A percentile compares a stretch with the other conserved stretches of the same genome.
These are phyloP conservation scores for Trichoderma afroharzianum DNA, from an alignment of 2,329 filamentous ascomycete species.

Conservation along the genomic window DNA sequence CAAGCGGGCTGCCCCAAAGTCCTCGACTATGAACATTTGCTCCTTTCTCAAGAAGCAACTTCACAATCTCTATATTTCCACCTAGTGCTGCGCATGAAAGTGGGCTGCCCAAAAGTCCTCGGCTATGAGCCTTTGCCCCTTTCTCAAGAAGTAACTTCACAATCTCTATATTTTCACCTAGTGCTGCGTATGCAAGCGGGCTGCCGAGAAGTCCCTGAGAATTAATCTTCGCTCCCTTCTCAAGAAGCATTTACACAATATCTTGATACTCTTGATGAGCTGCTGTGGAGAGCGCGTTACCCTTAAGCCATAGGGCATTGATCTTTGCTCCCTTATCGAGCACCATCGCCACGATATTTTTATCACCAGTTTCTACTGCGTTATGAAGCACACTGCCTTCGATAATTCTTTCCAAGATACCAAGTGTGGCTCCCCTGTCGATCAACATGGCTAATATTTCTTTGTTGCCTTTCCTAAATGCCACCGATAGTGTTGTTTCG, in stretches of 20 bases:
- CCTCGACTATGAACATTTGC: background rate
- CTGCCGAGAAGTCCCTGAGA: background rate
- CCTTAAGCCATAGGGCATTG: no score
- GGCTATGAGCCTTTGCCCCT: no score
- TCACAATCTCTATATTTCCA: background rate
- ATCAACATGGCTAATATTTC: background rate
- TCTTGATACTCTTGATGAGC: no score
- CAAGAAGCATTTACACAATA: background rate
- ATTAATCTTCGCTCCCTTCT: background rate
- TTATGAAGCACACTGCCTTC: background rate
- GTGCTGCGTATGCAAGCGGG: background rate
- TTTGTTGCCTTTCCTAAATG: background rate
- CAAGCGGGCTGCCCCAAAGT: background rate
- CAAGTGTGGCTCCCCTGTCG: background rate
- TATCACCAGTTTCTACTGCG: background rate
- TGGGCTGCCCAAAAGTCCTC: no score
- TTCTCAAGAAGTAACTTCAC: background rate
- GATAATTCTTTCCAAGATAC: accelerated
- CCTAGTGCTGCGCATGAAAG: background rate
- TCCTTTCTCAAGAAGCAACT: background rate
- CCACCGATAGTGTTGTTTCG: background rate
- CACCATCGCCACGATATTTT: background rate
- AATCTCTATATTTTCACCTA: background rate
- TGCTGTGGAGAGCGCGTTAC: no score
- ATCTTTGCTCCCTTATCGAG: background rate